phyloP scores from a whole-genome alignment of 1,139 yeast genomes.

The Tardiomyces digboiensis region DNA sequence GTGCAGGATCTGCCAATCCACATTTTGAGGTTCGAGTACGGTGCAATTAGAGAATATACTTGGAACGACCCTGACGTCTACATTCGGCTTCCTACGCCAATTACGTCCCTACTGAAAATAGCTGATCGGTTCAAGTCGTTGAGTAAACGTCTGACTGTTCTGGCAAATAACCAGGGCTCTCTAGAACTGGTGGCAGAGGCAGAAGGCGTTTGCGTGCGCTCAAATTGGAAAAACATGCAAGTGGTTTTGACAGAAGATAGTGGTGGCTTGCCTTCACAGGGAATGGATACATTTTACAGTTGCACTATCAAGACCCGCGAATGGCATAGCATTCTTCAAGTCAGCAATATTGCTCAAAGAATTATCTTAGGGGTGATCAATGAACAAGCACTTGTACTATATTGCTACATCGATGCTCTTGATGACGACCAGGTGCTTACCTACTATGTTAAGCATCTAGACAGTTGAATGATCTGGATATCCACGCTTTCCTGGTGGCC shows the following conservation, averaged over 20 bases:
- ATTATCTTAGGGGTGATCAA: constrained; percentile 26
- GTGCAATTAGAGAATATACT: not conserved
- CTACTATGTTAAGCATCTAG: constrained; percentile 14
- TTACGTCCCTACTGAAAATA: constrained; percentile 3
- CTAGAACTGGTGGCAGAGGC: constrained; percentile 17
- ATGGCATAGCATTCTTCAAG: constrained; percentile 24
- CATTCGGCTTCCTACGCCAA: not conserved
- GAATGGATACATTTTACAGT: constrained; percentile 10
- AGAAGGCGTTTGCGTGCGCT: constrained; percentile 17
- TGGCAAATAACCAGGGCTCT: constrained; percentile 18
- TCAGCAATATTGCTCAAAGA: constrained; percentile 18
- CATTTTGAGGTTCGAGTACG: not conserved
- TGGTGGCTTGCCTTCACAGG: constrained; percentile 5
- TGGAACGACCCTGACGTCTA: not conserved
- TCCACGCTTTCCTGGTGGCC: constrained; percentile 2
- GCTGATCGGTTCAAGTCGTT: constrained; percentile 17
- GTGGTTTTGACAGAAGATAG: constrained; percentile 14
- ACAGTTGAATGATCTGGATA: constrained; percentile 4
- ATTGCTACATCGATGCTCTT: constrained; percentile 23
- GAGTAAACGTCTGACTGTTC: constrained; percentile 14
- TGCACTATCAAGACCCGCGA: constrained; percentile 23
- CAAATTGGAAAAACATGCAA: constrained; percentile 19
- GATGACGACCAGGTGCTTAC: constrained; percentile 16
- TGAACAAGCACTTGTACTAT: constrained; percentile 21
- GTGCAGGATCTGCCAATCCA: not conserved